These are phyloP conservation scores for Pseudotulostoma volvatum DNA, from an alignment of 495 filamentous ascomycete species.

Conservation along the genomic window DNA sequence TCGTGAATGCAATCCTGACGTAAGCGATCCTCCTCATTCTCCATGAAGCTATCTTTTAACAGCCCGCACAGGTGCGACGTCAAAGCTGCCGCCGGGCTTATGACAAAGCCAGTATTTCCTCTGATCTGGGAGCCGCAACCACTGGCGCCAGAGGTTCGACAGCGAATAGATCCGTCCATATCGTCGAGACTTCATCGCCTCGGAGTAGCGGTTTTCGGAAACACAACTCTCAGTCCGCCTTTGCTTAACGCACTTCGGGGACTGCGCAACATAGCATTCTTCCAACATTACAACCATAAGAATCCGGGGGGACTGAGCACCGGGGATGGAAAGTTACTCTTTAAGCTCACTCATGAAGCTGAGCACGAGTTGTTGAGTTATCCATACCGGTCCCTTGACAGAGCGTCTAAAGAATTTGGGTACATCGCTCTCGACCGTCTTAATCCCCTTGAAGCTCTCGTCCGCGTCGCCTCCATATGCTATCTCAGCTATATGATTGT, in stretches of 20 bases:
- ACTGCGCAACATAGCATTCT: conserved; percentile 16
- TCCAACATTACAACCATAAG: conserved; percentile 1
- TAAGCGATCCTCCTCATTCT: conserved; percentile 3
- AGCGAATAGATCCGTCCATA: conserved; percentile 13
- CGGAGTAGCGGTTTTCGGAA: conserved; percentile 14
- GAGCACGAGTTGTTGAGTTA: conserved; percentile 24
- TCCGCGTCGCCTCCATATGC: conserved; percentile 16
- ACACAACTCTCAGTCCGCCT: conserved; percentile 11
- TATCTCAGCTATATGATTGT: conserved; percentile 21
- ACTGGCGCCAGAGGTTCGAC: conserved; percentile 12
- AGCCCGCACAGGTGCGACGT: conserved; percentile 13
- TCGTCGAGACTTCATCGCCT: conserved; percentile 13
- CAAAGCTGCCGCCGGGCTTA: conserved; percentile 19
- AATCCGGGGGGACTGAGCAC: conserved; percentile 5
- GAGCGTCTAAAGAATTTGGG: neutral
- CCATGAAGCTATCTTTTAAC: neutral
- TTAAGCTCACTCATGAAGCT: conserved; percentile 17
- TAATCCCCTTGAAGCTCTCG: conserved; percentile 17
- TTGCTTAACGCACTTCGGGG: conserved; percentile 12
- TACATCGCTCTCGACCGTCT: conserved; percentile 3
- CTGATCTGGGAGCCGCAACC: conserved; percentile 17
- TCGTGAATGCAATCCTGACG: conserved; percentile 17
- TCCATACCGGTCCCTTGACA: conserved; percentile 9
- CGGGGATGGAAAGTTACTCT: conserved; percentile 13
- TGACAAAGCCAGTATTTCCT: conserved; percentile 22